Conservation (phyloP, 2,329 filamentous ascomycete genomes). For the Hypoxylon sp. region DNA sequence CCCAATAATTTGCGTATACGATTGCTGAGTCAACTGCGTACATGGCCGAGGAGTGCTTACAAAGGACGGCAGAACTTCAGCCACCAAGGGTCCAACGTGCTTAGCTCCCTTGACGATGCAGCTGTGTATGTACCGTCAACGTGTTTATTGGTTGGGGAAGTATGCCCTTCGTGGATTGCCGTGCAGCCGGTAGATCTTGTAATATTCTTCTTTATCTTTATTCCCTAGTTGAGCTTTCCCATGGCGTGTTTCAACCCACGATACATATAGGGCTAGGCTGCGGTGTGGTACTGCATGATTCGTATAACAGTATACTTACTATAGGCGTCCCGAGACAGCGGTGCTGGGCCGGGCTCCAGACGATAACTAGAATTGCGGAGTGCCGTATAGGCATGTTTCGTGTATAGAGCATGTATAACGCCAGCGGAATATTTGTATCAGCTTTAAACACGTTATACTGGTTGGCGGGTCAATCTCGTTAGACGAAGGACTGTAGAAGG, state of each 20-base stretch:
- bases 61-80: constrained; percentile 10
- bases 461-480: constrained; percentile 3
- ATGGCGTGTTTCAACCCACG: background rate
- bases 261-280: constrained; percentile 9
- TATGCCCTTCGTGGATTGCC: background rate
- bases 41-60: constrained; percentile 23
- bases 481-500: background rate
- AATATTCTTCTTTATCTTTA: constrained; percentile 8
- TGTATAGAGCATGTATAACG: background rate
- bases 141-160: constrained; percentile 2
- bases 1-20: constrained; percentile 6
- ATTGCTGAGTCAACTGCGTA: constrained; percentile 19
- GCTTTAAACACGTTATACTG: constrained; percentile 1
- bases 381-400: background rate
- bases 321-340: background rate
- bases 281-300: constrained; percentile 8
- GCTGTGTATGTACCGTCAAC: background rate
- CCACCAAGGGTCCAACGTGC: constrained; percentile 12
- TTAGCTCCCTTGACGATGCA: background rate
- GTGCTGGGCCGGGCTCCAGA: background rate
- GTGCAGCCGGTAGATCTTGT: constrained; percentile 11
- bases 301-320: constrained; percentile 5
- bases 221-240: background rate
- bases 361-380: background rate
- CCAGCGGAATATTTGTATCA: constrained; percentile 4